phyloP scores from a whole-genome alignment of 768 basidiomycete species.

The Xerocomus brunneocitrinus region DNA sequence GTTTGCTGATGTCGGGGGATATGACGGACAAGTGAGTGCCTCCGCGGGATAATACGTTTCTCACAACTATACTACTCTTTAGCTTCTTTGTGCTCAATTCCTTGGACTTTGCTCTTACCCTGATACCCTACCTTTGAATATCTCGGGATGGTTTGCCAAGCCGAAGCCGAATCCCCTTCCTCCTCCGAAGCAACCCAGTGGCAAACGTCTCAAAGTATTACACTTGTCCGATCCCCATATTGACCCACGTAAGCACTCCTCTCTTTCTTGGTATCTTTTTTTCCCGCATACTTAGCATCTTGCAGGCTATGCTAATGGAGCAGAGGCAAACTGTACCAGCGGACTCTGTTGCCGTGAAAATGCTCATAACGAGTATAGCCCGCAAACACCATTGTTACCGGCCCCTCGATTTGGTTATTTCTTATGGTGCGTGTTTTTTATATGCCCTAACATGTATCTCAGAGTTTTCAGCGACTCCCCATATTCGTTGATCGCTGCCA shows the following conservation, averaged over 20 bases:
- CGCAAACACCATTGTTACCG: slow-evolving; percentile 45
- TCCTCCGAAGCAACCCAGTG: slow-evolving; percentile 52
- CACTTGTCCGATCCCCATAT: slow-evolving; percentile 78
- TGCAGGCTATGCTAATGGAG: slow-evolving; percentile 60
- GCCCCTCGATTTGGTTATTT: slow-evolving; percentile 70
- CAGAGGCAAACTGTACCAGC: slow-evolving; percentile 69
- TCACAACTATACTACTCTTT: not conserved
- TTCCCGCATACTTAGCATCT: not conserved
- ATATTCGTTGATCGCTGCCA: slow-evolving; percentile 53
- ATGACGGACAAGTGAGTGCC: slow-evolving; percentile 60
- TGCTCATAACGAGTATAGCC: slow-evolving; percentile 46
- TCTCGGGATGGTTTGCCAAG: slow-evolving; percentile 69
- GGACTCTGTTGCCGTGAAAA: slow-evolving; percentile 63
- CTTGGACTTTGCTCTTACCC: slow-evolving; percentile 52
- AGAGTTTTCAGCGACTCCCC: slow-evolving; percentile 52
- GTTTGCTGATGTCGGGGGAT: slow-evolving; percentile 65
- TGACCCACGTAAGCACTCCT: slow-evolving; percentile 52
- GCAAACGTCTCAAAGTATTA: slow-evolving; percentile 63
- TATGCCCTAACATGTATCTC: not conserved
- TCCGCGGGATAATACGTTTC: not conserved
- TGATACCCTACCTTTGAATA: slow-evolving; percentile 54
- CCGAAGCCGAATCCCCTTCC: slow-evolving; percentile 70
- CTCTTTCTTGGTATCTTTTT: not conserved
- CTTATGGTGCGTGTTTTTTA: slow-evolving; percentile 40
- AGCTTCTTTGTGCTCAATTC: slow-evolving; percentile 62